These are phyloP conservation scores for Mucor racemosus DNA, from an alignment of 371 early-diverging fungal species.

Conservation along the genomic window DNA sequence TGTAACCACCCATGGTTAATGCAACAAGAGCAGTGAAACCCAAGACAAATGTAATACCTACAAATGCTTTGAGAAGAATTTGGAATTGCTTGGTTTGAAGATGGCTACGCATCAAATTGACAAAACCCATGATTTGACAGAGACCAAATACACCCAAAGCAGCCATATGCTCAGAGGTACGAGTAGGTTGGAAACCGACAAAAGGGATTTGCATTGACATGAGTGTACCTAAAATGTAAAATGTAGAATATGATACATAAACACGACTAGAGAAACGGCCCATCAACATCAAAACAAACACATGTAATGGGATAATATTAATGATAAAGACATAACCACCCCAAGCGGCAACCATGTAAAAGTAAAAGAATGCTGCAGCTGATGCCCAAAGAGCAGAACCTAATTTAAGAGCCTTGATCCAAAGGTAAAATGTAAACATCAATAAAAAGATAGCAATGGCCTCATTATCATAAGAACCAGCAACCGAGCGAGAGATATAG, in stretches of 20 bases:
- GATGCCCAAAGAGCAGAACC: conserved; percentile 92
- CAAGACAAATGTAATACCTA: conserved; percentile 62
- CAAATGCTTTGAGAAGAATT: conserved; percentile 69
- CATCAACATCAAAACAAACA: conserved; percentile 92
- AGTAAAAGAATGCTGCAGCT: conserved; percentile 92
- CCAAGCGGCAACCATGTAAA: conserved; percentile 99
- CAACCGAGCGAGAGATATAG: conserved; percentile 98
- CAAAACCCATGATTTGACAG: conserved; percentile 92
- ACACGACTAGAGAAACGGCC: conserved; percentile 92
- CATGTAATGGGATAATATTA: conserved; percentile 97
- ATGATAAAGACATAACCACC: conserved; percentile 99
- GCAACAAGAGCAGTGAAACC: conserved; percentile 57
- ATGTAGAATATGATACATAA: conserved; percentile 96
- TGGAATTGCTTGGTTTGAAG: conserved; percentile 87
- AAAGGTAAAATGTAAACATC: conserved; percentile 95
- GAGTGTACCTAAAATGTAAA: conserved; percentile 95
- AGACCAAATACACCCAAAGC: conserved; percentile 93
- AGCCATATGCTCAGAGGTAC: conserved; percentile 98
- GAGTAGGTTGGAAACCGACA: conserved; percentile 97
- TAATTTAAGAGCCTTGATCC: conserved; percentile 94
- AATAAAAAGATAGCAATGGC: conserved; percentile 98
- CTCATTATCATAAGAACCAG: conserved; percentile 99
- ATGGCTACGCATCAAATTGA: conserved; percentile 78
- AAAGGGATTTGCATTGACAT: conserved; percentile 97
- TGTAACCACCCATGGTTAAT: conserved; percentile 80